Base-by-base conservation (phyloP, 2,329 filamentous ascomycete species). In the Aspergillus tanneri region DNA sequence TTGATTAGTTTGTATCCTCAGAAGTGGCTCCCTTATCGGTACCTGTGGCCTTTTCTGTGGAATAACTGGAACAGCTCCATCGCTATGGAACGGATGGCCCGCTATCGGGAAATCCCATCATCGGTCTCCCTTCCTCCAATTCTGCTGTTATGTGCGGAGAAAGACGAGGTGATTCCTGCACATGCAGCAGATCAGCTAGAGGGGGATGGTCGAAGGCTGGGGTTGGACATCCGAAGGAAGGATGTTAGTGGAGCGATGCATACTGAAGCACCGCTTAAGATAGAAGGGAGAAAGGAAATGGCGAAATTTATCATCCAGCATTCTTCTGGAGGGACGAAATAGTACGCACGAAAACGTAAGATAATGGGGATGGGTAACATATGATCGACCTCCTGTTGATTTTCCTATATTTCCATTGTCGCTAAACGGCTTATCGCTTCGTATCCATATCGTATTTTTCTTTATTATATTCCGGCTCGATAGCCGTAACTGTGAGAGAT, bases 11-110 rank as follows among this genome's bases (percentile, higher is more conserved):
- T 92, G 2, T 92, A 91, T 61, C 87, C 87, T 1, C 86, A 90
- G 58, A 87, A 81, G 57, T 91, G 87, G 86, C 72, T 91, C 5
- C 88, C 88, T 0, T 92, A 92, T 64, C 79, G 80, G 38, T 83
- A 91, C 62, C 74, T 92, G 0, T 82, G 83, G 75, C 85, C 85
- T 0, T 90, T 91, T 61, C 73, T 91, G 9, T 77, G 86, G 56
- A 90, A 74, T 47, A 70, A 70, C 36, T 81, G 79, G 78, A 74
- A 80, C 53, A 76, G 68, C 38, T 64, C 68, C 19, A 55, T 47
- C 0, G 71, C 75, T 2, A 50, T 80, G 47, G 62, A 62, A 3
- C 58, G 53, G 7, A 68, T 80, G 19, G 68, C 72, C n/a, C n/a
- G n/a, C n/a, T n/a, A n/a, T n/a, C n/a, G n/a, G n/a, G n/a, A n/a